Conservation (phyloP, 1,284 basidiomycete genomes). For the Cutaneotrichosporon arboriforme region DNA sequence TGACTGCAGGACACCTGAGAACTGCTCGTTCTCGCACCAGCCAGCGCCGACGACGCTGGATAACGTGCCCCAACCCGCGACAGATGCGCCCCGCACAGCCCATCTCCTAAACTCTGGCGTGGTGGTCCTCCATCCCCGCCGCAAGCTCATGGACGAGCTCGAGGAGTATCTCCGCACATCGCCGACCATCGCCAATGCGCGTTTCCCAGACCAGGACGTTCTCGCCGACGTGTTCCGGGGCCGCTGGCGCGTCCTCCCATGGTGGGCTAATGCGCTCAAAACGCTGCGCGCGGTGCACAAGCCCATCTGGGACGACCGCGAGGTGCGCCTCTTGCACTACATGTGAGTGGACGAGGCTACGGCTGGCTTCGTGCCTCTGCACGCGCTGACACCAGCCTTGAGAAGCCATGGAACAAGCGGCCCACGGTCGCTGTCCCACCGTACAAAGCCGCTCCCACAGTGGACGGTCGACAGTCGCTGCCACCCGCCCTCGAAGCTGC, state of each 20-base stretch:
- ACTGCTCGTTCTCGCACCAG: constrained; percentile 74
- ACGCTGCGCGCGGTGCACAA: constrained; percentile 47
- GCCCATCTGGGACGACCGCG: constrained; percentile 48
- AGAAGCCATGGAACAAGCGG: constrained; percentile 44
- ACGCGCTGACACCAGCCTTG: constrained; percentile 35
- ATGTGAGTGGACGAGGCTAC: constrained; percentile 37
- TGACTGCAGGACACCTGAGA: constrained; percentile 67
- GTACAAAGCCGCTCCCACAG: neutral
- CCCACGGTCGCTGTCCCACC: constrained; percentile 3
- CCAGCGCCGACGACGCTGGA: constrained; percentile 54
- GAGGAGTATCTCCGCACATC: constrained; percentile 62
- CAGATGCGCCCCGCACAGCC: constrained; percentile 62
- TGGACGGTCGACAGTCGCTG: constrained; percentile 10
- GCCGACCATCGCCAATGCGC: constrained; percentile 62
- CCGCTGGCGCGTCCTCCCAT: constrained; percentile 48
- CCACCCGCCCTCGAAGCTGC: constrained; percentile 28
- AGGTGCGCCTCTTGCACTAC: constrained; percentile 48
- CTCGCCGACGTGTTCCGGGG: constrained; percentile 73
- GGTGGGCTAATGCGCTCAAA: constrained; percentile 52
- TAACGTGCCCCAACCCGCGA: constrained; percentile 48
- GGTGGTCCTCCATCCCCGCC: constrained; percentile 71
- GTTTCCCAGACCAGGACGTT: constrained; percentile 90
- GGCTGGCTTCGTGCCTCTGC: no score
- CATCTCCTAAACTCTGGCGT: constrained; percentile 80
- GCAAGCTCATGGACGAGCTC: constrained; percentile 54